These are phyloP conservation scores for Colletotrichum eremochloae DNA, from an alignment of 2,329 filamentous ascomycete genomes.

Conservation along the genomic window DNA sequence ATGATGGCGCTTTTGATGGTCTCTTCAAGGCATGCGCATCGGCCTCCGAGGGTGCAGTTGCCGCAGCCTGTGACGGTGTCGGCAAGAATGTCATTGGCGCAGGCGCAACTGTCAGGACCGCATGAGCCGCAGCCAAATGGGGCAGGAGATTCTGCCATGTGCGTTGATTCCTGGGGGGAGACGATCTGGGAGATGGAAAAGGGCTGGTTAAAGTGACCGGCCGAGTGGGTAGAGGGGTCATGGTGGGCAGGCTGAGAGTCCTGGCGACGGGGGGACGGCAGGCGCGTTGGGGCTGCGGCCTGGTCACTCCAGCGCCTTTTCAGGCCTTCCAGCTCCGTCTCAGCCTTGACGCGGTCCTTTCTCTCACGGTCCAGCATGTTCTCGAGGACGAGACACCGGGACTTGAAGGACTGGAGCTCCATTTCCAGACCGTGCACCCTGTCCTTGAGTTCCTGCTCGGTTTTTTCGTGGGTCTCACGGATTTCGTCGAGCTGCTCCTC, in stretches of 20 bases:
- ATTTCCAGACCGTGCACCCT: slow-evolving; percentile 71
- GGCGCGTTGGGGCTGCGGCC: slow-evolving; percentile 44
- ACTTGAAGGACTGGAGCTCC: slow-evolving; percentile 75
- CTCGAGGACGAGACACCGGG: slow-evolving; percentile 73
- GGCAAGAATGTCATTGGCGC: slow-evolving; percentile 70
- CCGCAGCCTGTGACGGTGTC: slow-evolving; percentile 71
- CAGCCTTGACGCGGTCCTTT: slow-evolving; percentile 59
- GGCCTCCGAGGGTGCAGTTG: slow-evolving; percentile 72
- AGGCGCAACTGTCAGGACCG: slow-evolving; percentile 66
- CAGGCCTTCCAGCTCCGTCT: slow-evolving; percentile 56
- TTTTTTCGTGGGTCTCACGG: slow-evolving; percentile 68
- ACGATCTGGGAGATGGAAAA: slow-evolving; percentile 71
- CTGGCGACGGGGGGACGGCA: slow-evolving; percentile 39
- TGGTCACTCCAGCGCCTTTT: slow-evolving; percentile 38
- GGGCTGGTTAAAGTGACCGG: slow-evolving; percentile 54
- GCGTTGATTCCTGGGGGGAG: slow-evolving; percentile 63
- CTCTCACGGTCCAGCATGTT: slow-evolving; percentile 72
- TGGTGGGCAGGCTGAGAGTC: slow-evolving; percentile 36
- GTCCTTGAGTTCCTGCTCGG: slow-evolving; percentile 69
- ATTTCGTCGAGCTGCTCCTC: slow-evolving; percentile 76
- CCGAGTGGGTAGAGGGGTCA: slow-evolving; percentile 47
- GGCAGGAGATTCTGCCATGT: slow-evolving; percentile 50
- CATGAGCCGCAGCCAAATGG: slow-evolving; percentile 69
- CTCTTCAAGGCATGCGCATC: slow-evolving; percentile 75
- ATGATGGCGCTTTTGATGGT: slow-evolving; percentile 65